A percentile compares a stretch with the other conserved stretches of the same genome.
These are phyloP conservation scores for Chamaecyparis obtusa DNA, from an alignment of 75 land plant genomes.

Conservation along the genomic window DNA sequence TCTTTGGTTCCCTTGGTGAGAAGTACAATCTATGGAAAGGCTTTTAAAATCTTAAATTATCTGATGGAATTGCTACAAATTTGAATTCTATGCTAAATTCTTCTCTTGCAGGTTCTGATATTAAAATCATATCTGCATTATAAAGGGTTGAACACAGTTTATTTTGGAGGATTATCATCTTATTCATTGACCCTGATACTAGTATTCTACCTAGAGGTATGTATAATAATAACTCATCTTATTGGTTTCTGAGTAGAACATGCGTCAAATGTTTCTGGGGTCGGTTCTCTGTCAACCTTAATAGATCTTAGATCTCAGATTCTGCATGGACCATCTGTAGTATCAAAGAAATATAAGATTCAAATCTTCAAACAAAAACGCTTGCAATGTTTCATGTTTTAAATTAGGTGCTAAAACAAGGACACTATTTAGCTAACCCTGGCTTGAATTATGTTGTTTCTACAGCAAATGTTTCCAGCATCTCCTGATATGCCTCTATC, in stretches of 20 bases:
- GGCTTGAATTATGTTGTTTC: neutral
- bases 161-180: slow-evolving; percentile 46
- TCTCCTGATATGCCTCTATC: neutral
- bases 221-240: neutral
- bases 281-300: neutral
- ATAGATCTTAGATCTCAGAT: neutral
- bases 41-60: neutral
- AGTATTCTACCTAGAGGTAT: slow-evolving; percentile 52
- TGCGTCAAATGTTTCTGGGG: neutral
- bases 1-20: slow-evolving; percentile 57
- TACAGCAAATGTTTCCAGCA: slow-evolving; percentile 1
- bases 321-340: neutral
- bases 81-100: neutral
- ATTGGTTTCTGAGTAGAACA: neutral
- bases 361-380: neutral
- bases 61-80: neutral
- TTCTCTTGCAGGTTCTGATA: slow-evolving; percentile 34
- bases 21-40: neutral
- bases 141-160: slow-evolving; percentile 40
- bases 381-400: neutral
- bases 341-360: neutral
- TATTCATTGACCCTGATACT: slow-evolving; percentile 41
- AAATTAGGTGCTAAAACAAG: neutral
- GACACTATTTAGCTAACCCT: neutral
- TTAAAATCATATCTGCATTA: slow-evolving; percentile 44